phyloP scores from a whole-genome alignment of 2,329 filamentous ascomycete species.

The Orbilia brochopaga region DNA sequence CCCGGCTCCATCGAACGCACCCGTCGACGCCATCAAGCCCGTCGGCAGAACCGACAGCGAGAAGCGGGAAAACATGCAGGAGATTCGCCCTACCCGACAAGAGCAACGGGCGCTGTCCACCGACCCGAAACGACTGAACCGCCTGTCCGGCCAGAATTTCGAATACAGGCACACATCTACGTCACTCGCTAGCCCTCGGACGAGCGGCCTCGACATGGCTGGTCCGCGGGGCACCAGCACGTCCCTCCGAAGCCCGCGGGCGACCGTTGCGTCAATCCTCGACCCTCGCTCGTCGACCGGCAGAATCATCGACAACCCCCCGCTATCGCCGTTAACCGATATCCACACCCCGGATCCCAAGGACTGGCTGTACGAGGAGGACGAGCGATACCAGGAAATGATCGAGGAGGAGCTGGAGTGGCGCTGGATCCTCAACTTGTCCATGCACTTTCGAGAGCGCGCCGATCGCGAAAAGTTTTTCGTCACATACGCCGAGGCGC shows the following conservation, averaged over 20 bases:
- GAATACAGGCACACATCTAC: constrained; percentile 45
- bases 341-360: constrained; percentile 34
- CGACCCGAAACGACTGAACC: constrained; percentile 33
- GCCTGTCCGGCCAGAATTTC: constrained; percentile 47
- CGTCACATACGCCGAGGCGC: constrained; percentile 84
- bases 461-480: constrained; percentile 97
- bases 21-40: constrained; percentile 35
- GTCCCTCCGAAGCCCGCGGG: constrained; percentile 42
- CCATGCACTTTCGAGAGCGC: constrained; percentile 95
- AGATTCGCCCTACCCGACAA: constrained; percentile 45
- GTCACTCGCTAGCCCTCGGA: constrained; percentile 39
- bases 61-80: constrained; percentile 42
- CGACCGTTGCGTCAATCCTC: constrained; percentile 45
- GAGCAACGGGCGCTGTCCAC: constrained; percentile 47
- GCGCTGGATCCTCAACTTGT: constrained; percentile 94
- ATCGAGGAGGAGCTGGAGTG: constrained; percentile 82
- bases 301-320: constrained; percentile 18
- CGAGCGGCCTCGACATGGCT: constrained; percentile 27
- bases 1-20: constrained; percentile 4
- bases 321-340: constrained; percentile 40
- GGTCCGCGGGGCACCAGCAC: constrained; percentile 35
- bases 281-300: constrained; percentile 37
- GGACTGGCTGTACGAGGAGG: constrained; percentile 43
- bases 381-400: constrained; percentile 64
- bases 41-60: constrained; percentile 36